These are phyloP conservation scores for Russula sp. DNA, from an alignment of 768 basidiomycete genomes.

Conservation along the genomic window DNA sequence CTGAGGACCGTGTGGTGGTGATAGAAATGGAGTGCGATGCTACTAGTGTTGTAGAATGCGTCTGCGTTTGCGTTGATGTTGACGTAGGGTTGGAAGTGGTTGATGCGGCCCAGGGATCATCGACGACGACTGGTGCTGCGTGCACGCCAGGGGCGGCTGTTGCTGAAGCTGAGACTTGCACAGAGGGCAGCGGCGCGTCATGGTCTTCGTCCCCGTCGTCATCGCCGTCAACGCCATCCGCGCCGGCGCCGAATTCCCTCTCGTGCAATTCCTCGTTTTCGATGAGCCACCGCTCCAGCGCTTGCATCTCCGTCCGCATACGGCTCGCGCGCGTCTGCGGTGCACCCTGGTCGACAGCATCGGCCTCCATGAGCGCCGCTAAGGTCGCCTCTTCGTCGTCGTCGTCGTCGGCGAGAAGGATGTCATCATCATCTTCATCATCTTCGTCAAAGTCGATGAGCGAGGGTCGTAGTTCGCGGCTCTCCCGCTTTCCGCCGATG, in stretches of 20 bases:
- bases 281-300: slow-evolving; percentile 61
- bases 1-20: slow-evolving; percentile 24
- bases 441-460: slow-evolving; percentile 35
- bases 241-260: slow-evolving; percentile 25
- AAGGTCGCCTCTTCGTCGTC: slow-evolving; percentile 42
- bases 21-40: neutral
- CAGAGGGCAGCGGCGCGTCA: slow-evolving; percentile 13
- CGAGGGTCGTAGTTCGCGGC: slow-evolving; percentile 33
- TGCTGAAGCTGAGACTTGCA: slow-evolving; percentile 12
- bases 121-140: neutral
- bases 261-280: slow-evolving; percentile 43
- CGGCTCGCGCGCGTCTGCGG: slow-evolving; percentile 30
- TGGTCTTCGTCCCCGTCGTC: slow-evolving; percentile 10
- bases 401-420: slow-evolving; percentile 20
- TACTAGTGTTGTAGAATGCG: slow-evolving; percentile 11
- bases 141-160: neutral
- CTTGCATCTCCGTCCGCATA: slow-evolving; percentile 53
- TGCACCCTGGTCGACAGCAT: slow-evolving; percentile 31
- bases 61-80: no score
- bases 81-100: neutral
- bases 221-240: neutral
- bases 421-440: slow-evolving; percentile 14
- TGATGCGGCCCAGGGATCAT: slow-evolving; percentile 30
- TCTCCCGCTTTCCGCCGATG: slow-evolving; percentile 31
- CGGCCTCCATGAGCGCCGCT: slow-evolving; percentile 35